Base-by-base conservation (phyloP, 2,329 filamentous ascomycete genomes). In the Paraphaeosphaeria sporulosa region DNA sequence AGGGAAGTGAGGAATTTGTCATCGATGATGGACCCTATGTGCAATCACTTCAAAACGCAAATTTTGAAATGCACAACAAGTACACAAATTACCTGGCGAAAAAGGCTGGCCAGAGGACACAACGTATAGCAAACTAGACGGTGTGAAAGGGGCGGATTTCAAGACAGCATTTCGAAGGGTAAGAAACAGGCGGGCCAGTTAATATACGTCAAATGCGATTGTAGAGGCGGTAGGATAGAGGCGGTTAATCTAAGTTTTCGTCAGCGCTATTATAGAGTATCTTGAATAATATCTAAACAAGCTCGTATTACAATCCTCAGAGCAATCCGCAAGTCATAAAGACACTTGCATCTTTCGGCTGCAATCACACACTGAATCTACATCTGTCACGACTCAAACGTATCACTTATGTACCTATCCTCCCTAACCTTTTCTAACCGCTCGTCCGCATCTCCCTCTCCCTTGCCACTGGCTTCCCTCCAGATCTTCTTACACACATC, bases 401-500 rank as follows among this genome's bases (percentile, higher is more conserved):
- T 44, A 44, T 44, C n/a, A 23, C 42, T 44, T 2, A 40, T 13
- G n/a, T 40, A 40, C 8, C 64, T 43, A 53, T 65, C 57, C 57
- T 67, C 61, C 50, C 58, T 62, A 13, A 62, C 56, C 36, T 25
- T 48, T 6, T 64, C 61, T 36, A 67, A 53, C 64, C 64, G 64
- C 49, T 64, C 52, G 34, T 56, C 30, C 32, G 61, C 64, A 46
- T 62, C 63, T 25, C 44, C 27, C 50, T 64, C 60, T n/a, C 48
- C 48, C 43, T 57, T 55, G 30, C 60, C 60, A 3, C 15, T 58
- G 42, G 42, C 53, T 57, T 64, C 50, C 49, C 43, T 59, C 48
- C 50, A 59, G 40, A 71, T 70, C 54, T 60, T 64, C 65, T 66
- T 71, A 51, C 66, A 64, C 19, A 76, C 74, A 49, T 75, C 70